Base-by-base conservation (phyloP, 345 rosid genomes). In the Eucalyptus leucophloia region DNA sequence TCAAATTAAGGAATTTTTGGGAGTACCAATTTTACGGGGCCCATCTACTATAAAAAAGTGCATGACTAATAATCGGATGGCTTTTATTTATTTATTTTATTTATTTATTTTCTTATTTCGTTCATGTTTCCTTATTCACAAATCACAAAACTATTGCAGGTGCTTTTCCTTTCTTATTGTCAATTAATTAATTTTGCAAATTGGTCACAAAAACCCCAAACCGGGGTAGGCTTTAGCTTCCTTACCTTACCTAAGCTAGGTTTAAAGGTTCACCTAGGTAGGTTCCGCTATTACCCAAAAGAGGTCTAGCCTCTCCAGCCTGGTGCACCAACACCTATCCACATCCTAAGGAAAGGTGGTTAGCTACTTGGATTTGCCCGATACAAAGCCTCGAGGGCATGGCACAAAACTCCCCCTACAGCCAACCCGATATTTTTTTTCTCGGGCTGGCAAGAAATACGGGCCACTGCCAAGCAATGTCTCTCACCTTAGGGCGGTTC, bases 391-490 rank as follows among this genome's bases (percentile, higher is more conserved):
- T 53, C 0, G 2, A 0, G 56, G 56, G 1, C 56, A 53, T 0
- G 2, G 1, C 56, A 53, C 24, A 1, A 53, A 19, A 53, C 0
- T 53, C 0, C 24, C 23, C 24, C 2, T 3, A 7, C 0, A 8
- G 5, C 24, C 24, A 53, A 19, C 9, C 0, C 4, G 2, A 53
- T 53, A 53, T 53, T 53, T 53, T 19, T 51, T 1, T 53, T 53
- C 56, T 4, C 1, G 0, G 9, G 56, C 2, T 19, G 10, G 10
- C 0, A 53, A 0, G 56, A 0, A 53, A 53, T 18, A 53, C 0
- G 4, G 0, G 54, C 23, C 9, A 51, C 3, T 0, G 0, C 9
- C 9, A 18, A 53, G 24, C 0, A 7, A 0, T 9, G 0, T 53
- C 56, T 3, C 23, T 4, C 4, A 2, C 9, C 2, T 2, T 0